Conservation (phyloP, 306 rosid species). For the Herpetospermum pedunculosum region DNA sequence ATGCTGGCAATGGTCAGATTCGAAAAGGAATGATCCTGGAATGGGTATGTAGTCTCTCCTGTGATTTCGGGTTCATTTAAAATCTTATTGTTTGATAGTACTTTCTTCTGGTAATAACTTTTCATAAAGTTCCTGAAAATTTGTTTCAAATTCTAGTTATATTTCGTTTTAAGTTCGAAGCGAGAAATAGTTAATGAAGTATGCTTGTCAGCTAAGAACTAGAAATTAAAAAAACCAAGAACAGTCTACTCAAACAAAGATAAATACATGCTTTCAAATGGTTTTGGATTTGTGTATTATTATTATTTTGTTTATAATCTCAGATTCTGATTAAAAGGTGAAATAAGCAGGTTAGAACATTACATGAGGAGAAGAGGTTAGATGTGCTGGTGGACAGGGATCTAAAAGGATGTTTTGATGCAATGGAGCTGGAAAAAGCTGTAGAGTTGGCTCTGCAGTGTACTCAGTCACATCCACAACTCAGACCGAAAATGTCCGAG, state of each 20-base stretch:
- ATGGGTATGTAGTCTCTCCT: conserved; percentile 39
- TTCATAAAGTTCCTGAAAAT: not conserved
- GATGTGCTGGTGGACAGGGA: conserved; percentile 70
- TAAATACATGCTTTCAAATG: not conserved
- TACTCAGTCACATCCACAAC: conserved; percentile 66
- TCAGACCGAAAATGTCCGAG: conserved; percentile 81
- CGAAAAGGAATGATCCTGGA: conserved; percentile 97
- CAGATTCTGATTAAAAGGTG: not conserved
- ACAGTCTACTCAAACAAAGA: not conserved
- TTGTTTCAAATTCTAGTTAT: not conserved
- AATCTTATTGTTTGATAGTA: not conserved
- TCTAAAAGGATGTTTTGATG: conserved; percentile 75
- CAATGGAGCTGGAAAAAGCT: conserved; percentile 48
- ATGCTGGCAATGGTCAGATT: conserved; percentile 81
- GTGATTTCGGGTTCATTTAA: not conserved
- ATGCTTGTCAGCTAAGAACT: not conserved
- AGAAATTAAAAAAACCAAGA: not conserved
- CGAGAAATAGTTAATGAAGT: not conserved
- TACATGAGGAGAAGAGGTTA: conserved; percentile 56
- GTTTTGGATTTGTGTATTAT: not conserved
- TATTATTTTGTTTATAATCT: not conserved
- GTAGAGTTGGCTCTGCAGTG: conserved; percentile 69
- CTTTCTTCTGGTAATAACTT: not conserved
- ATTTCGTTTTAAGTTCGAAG: not conserved
- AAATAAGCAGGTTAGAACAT: conserved; percentile 57